A percentile compares a stretch with the other conserved stretches of the same genome.
Conservation (phyloP, 768 basidiomycete genomes). For the Tremella yokohamensis region DNA sequence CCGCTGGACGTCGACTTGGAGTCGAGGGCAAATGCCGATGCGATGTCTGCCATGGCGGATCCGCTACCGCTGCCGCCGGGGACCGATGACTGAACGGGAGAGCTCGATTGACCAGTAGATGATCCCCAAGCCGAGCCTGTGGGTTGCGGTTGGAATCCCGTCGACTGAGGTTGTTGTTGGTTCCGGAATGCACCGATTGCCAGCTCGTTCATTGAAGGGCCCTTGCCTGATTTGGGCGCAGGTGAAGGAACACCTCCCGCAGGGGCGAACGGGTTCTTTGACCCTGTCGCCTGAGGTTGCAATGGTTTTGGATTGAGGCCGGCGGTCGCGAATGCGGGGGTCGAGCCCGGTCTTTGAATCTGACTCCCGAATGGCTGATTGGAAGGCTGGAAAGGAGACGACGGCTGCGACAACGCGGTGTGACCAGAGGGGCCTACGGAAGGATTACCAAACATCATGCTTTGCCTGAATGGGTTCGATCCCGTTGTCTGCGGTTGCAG, state of each 20-base stretch:
- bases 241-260: conserved; percentile 56
- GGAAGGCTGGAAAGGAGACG: conserved; percentile 21
- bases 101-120: neutral
- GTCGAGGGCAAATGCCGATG: conserved; percentile 38
- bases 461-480: conserved; percentile 80
- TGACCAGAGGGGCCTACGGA: conserved; percentile 44
- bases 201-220: conserved; percentile 76
- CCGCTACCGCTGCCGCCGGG: conserved; percentile 3
- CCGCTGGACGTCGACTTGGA: neutral
- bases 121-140: neutral
- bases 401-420: conserved; percentile 21
- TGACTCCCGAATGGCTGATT: conserved; percentile 9
- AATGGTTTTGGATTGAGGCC: conserved; percentile 59
- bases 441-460: conserved; percentile 64
- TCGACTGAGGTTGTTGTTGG: conserved; percentile 10
- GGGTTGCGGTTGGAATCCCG: conserved; percentile 10
- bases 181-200: conserved; percentile 54
- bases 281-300: conserved; percentile 85
- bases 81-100: neutral
- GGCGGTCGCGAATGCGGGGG: conserved; percentile 23
- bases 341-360: conserved; percentile 40
- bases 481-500: conserved; percentile 57
- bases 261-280: conserved; percentile 89
- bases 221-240: conserved; percentile 58
- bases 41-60: conserved; percentile 39